These are phyloP conservation scores for Clonostachys sp. DNA, from an alignment of 2,329 filamentous ascomycete species.

Conservation along the genomic window DNA sequence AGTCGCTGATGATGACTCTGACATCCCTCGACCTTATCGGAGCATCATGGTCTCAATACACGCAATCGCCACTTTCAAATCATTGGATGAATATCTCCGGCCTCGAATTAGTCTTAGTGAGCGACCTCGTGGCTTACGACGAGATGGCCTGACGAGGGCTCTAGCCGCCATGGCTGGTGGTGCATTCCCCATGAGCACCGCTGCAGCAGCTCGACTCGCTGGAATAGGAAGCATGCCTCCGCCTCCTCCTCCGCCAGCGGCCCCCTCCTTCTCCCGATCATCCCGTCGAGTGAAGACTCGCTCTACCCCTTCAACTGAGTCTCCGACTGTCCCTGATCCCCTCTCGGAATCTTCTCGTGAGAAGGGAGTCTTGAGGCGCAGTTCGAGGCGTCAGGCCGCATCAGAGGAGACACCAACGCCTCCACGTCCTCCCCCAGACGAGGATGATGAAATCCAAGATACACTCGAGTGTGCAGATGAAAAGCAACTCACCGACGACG, in stretches of 20 bases:
- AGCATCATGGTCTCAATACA: constrained; percentile 99
- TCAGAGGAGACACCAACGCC: constrained; percentile 46
- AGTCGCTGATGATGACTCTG: constrained; percentile 83
- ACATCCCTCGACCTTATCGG: constrained; percentile 80
- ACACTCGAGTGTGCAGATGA: constrained; percentile 92
- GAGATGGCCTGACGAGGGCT: constrained; percentile 62
- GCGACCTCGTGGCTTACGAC: constrained; percentile 53
- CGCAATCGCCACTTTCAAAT: constrained; percentile 96
- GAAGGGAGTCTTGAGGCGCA: constrained; percentile 57
- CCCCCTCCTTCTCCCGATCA: constrained; percentile 34
- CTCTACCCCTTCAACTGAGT: constrained; percentile 25
- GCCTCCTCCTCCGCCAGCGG: constrained; percentile 29
- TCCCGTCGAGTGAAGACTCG: constrained; percentile 39
- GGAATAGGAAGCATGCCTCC: constrained; percentile 16
- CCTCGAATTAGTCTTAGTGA: constrained; percentile 83
- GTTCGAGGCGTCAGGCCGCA: constrained; percentile 54
- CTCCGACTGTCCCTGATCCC: constrained; percentile 36
- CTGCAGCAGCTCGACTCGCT: constrained; percentile 39
- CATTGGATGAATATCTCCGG: constrained; percentile 89
- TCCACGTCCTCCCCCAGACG: constrained; percentile 46
- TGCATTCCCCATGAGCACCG: constrained; percentile 48
- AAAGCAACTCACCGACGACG: constrained; percentile 71
- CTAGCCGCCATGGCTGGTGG: constrained; percentile 74
- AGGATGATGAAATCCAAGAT: constrained; percentile 60
- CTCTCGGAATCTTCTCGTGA: constrained; percentile 46